Evolutionary conservation across 192 early-diverging fungal species (phyloP).

Genomic region (Helicostylum pulchrum): DNA sequence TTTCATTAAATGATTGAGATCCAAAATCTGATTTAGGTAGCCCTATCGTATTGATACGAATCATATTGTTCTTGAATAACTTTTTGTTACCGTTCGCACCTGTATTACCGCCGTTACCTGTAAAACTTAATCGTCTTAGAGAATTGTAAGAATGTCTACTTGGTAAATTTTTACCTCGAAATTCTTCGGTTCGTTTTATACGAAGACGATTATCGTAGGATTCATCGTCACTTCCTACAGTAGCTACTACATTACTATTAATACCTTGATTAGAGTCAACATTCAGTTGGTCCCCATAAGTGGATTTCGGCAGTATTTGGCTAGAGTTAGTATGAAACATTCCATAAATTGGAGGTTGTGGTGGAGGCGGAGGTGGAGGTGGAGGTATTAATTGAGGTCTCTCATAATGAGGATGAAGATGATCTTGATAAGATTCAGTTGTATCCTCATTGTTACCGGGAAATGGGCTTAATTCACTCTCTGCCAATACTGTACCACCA

Average conservation of each 20-base stretch:
- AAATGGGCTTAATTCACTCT: conserved; percentile 23
- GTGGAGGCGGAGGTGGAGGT: too few species aligned
- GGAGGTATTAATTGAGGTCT: background rate
- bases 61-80: conserved; percentile 15
- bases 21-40: conserved; percentile 31
- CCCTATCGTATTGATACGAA: conserved; percentile 27
- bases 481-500: conserved; percentile 31
- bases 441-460: conserved; percentile 49
- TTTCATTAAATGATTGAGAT: background rate
- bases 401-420: conserved; percentile 7
- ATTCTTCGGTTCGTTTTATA: conserved; percentile 47
- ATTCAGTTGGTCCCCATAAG: too few species aligned
- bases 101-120: too few species aligned
- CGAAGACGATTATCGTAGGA: conserved; percentile 27
- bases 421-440: too few species aligned
- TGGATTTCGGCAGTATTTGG: too few species aligned
- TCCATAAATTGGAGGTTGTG: too few species aligned
- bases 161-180: conserved; percentile 41
- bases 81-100: background rate
- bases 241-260: background rate
- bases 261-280: too few species aligned
- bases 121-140: conserved; percentile 42
- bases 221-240: conserved; percentile 46
- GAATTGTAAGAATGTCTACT: conserved; percentile 31
- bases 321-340: too few species aligned